Conservation (phyloP, 2,329 filamentous ascomycete genomes). For the Trichophyton benhamiae region DNA sequence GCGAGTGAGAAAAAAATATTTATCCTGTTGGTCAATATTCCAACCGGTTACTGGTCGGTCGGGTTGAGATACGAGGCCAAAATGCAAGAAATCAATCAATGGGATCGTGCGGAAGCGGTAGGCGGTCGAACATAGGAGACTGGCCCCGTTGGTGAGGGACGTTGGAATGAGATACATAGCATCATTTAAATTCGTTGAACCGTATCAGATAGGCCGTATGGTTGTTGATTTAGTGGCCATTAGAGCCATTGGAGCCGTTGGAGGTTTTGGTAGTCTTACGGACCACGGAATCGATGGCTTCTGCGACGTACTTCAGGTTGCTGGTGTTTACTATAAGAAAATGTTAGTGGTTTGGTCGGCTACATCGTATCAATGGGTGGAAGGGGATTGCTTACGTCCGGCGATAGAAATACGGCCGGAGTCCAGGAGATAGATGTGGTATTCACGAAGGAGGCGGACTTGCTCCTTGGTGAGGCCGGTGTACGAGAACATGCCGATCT, state of each 20-base stretch:
- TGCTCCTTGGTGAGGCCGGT: slow-evolving; percentile 19
- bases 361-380: not conserved
- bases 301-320: slow-evolving; percentile 17
- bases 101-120: not conserved
- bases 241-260: slow-evolving; percentile 1
- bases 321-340: slow-evolving; percentile 13
- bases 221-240: not conserved
- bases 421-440: slow-evolving; percentile 20
- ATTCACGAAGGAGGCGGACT: slow-evolving; percentile 14
- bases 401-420: slow-evolving; percentile 19
- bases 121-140: not conserved
- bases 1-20: not conserved
- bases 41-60: not conserved
- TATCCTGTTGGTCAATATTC: not conserved
- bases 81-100: not conserved
- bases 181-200: not conserved
- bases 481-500: slow-evolving; percentile 37
- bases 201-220: not conserved
- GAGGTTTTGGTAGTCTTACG: slow-evolving; percentile 2
- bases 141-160: not conserved
- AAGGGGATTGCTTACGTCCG: slow-evolving; percentile 14
- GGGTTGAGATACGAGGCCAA: not conserved
- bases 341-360: not conserved
- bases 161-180: not conserved
- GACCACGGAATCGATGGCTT: slow-evolving; percentile 14